Conservation (phyloP, 768 basidiomycete genomes). For the Trametes elegans region DNA sequence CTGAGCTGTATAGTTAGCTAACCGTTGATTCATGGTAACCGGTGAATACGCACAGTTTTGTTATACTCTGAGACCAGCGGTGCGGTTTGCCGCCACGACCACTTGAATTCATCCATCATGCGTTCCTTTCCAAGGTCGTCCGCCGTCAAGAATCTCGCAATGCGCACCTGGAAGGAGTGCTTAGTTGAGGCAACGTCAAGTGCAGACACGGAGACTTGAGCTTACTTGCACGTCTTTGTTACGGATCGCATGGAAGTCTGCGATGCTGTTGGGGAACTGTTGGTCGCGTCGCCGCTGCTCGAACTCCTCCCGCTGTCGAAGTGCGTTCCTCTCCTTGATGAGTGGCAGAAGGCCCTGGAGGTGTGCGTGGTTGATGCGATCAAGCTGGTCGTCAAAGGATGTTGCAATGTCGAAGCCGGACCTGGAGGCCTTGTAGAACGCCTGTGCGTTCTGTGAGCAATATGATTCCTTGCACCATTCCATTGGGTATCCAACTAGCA, state of each 20-base stretch:
- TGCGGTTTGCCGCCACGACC: constrained; percentile 49
- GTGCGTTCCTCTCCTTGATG: constrained; percentile 9
- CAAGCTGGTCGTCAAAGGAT: constrained; percentile 14
- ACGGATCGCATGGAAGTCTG: constrained; percentile 31
- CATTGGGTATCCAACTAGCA: not conserved
- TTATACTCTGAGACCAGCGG: constrained; percentile 42
- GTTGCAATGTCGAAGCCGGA: not conserved
- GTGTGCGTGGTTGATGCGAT: constrained; percentile 31
- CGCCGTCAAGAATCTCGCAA: constrained; percentile 44
- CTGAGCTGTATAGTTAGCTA: not conserved
- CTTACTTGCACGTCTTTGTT: constrained; percentile 36
- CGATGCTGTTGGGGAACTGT: constrained; percentile 32
- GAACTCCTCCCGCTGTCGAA: constrained; percentile 20
- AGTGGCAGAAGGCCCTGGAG: constrained; percentile 27
- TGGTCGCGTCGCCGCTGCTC: constrained; percentile 31
- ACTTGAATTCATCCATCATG: constrained; percentile 47
- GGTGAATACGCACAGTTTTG: constrained; percentile 37
- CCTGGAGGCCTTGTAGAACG: constrained; percentile 5
- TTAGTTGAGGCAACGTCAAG: not conserved
- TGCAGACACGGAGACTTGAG: not conserved
- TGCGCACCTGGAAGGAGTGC: constrained; percentile 37
- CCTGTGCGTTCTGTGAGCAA: not conserved
- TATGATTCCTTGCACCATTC: not conserved
- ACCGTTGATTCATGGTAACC: too few species aligned
- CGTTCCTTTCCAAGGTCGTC: constrained; percentile 38